Percentiles rank a stretch among this genome's conserved stretches.
These are phyloP conservation scores for Corniculantispora saksenae DNA, from an alignment of 2,329 filamentous ascomycete genomes.

Conservation along the genomic window DNA sequence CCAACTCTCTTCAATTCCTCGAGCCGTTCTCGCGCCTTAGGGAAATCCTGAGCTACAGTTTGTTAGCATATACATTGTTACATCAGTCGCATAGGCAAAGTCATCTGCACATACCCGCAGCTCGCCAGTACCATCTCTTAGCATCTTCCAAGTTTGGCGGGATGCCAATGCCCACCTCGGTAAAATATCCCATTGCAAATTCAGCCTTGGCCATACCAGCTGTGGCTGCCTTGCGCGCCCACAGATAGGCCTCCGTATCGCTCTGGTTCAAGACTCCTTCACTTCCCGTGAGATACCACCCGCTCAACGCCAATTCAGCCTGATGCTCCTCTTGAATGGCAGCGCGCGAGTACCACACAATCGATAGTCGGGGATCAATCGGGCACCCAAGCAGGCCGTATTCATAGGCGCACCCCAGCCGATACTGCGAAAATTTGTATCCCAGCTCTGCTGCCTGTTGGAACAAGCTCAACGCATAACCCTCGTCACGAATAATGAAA, in stretches of 20 bases:
- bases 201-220: conserved; percentile 90
- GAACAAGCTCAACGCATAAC: conserved; percentile 80
- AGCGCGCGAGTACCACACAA: conserved; percentile 91
- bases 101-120: conserved; percentile 76
- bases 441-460: conserved; percentile 82
- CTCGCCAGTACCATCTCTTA: conserved; percentile 96
- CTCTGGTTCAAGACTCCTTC: conserved; percentile 87
- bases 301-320: conserved; percentile 78
- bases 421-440: conserved; percentile 94
- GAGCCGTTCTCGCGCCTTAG: conserved; percentile 86
- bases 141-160: conserved; percentile 87
- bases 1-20: conserved; percentile 87
- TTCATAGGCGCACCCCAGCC: conserved; percentile 84
- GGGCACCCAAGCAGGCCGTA: conserved; percentile 82
- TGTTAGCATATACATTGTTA: background rate
- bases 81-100: background rate
- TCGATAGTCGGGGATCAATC: conserved; percentile 80
- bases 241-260: conserved; percentile 94
- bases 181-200: conserved; percentile 97
- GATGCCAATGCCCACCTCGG: conserved; percentile 90
- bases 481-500: conserved; percentile 76
- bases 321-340: conserved; percentile 94
- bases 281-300: conserved; percentile 93
- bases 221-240: conserved; percentile 90
- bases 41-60: conserved; percentile 80